Conservation (phyloP, 345 rosid species). For the Eucalyptus coolabah region DNA sequence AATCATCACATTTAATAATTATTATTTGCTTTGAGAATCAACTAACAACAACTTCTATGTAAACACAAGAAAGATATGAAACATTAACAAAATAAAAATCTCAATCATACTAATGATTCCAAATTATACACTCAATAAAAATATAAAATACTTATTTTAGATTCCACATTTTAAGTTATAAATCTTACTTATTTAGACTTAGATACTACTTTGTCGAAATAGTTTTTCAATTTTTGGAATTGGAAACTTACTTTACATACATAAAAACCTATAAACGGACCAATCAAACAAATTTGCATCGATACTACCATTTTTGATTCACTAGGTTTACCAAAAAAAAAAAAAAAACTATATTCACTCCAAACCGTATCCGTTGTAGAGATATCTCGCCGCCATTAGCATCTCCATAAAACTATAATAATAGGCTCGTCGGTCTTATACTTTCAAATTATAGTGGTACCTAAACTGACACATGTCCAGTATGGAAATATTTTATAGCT, state of each 20-base stretch:
- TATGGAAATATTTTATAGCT: no score
- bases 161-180: accelerated
- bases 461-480: no score
- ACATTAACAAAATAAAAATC: accelerated
- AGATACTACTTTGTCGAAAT: no score
- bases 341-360: background rate
- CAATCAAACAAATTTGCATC: accelerated
- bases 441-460: no score
- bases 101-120: accelerated
- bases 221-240: accelerated
- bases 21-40: accelerated
- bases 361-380: accelerated
- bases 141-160: no score
- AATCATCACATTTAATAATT: accelerated
- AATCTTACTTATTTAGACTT: accelerated
- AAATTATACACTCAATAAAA: no score
- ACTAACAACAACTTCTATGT: accelerated
- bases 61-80: no score
- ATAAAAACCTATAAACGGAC: accelerated
- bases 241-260: accelerated
- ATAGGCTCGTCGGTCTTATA: no score
- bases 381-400: no score
- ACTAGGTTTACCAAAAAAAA: no score
- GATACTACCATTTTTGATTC: accelerated
- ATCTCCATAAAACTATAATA: no score